Evolutionary conservation across 2,329 filamentous ascomycete species (phyloP), one percentile per base, ranked within the genome.

Genomic region (Aspergillus melleus): DNA sequence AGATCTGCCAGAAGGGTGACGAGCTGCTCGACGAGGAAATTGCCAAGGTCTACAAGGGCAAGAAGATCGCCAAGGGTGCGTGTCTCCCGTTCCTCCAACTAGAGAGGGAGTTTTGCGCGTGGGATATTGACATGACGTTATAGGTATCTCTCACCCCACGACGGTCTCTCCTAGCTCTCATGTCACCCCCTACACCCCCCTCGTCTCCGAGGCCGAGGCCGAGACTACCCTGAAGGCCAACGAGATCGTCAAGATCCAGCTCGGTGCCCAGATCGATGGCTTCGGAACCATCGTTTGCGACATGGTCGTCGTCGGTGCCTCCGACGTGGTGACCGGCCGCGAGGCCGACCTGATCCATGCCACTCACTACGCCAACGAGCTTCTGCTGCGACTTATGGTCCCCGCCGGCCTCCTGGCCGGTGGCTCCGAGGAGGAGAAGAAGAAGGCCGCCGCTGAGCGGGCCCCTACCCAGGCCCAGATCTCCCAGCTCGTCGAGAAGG

Each of bases 251-350:
- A 99, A 99, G 87, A 95, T 99, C 76, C 95, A 99, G 81, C 87
- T 99, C n/a, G 95, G 95, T 73, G 95, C 95, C 55, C 95, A 99
- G 82, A 97, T 99, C 65, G 92, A 98, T 80, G 95, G 95, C 57
- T 96, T 98, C 74, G 92, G 92, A 70, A 90, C 94, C 68, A 97
- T 99, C 75, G 91, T 97, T 70, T 97, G 95, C 81, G 90, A 97
- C 79, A 96, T 92, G 61, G 84, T 98, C 68, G 78, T 97, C 60
- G 89, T 96, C 54, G 83, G 83, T 62, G 83, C 86, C 69, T 78
- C 84, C 59, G 88, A 86, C 66, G 83, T 84, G 68, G 80, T 96
- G 68, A 86, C 87, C 58, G 92, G 90, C 69, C 89, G 91, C 63
- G 81, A 89, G 67, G 95, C 94, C 66, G 93, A 99, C 76, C 84